Evolutionary conservation across 441 rosid species (phyloP).

Genomic region (Pelargonium cotyledonis): DNA sequence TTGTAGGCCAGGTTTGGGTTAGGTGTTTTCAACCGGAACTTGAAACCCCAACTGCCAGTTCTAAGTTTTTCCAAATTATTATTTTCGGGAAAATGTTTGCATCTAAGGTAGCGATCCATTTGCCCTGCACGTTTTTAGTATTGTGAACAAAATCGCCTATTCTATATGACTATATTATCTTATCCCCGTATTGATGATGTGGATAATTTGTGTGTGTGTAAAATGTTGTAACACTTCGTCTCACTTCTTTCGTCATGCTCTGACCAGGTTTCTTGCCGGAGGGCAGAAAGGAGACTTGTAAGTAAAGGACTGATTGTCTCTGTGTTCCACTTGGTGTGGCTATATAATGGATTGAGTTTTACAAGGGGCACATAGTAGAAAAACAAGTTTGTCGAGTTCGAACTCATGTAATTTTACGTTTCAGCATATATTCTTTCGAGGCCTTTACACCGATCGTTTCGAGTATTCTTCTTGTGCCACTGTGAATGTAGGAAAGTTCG

Average conservation of each 20-base stretch:
- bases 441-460: background rate
- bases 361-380: background rate
- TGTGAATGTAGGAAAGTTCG: background rate
- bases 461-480: background rate
- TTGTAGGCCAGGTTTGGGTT: too few species aligned
- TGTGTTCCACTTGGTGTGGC: background rate
- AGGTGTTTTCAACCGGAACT: too few species aligned
- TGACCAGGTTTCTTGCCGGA: background rate
- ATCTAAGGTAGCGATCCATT: too few species aligned
- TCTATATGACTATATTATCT: too few species aligned
- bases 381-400: background rate
- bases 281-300: background rate
- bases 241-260: background rate
- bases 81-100: too few species aligned
- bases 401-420: background rate
- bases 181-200: too few species aligned
- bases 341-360: background rate
- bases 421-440: background rate
- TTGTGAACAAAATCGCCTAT: too few species aligned
- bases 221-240: background rate
- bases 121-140: too few species aligned
- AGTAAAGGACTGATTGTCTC: background rate
- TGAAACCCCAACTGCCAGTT: too few species aligned
- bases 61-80: too few species aligned
- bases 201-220: too few species aligned